Percentiles rank a stretch among this genome's conserved stretches.
Evolutionary conservation across 176 grass and related monocot species (phyloP).

Genomic region (Ampelocalamus luodianensis): DNA sequence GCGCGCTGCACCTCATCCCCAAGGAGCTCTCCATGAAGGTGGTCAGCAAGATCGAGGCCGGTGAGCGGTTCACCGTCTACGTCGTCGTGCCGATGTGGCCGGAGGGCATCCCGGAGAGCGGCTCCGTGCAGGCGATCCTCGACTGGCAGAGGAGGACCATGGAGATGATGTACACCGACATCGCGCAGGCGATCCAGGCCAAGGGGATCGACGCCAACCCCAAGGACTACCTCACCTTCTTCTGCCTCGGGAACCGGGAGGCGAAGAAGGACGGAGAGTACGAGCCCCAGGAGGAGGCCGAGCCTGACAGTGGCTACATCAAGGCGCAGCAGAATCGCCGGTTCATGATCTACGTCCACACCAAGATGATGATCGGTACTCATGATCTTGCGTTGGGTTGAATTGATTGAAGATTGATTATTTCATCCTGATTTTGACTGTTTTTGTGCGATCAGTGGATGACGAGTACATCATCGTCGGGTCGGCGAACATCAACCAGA

Average conservation of each 20-base stretch:
- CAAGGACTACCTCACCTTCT: constrained; percentile 91
- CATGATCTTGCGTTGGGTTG: neutral
- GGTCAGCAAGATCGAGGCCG: constrained; percentile 83
- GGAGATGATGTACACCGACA: constrained; percentile 96
- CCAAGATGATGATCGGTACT: constrained; percentile 96
- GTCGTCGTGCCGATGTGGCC: constrained; percentile 98
- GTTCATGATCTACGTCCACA: constrained; percentile 99
- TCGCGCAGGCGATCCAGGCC: constrained; percentile 63
- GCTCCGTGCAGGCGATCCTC: constrained; percentile 89
- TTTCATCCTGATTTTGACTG: neutral
- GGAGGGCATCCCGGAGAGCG: constrained; percentile 84
- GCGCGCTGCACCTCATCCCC: constrained; percentile 82
- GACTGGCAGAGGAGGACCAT: constrained; percentile 90
- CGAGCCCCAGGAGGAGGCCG: constrained; percentile 56
- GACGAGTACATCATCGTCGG: constrained; percentile 95
- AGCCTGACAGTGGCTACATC: constrained; percentile 68
- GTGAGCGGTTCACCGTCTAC: constrained; percentile 73
- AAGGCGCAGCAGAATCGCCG: constrained; percentile 76
- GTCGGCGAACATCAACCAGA: constrained; percentile 91
- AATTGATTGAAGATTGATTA: neutral
- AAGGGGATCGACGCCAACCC: constrained; percentile 74
- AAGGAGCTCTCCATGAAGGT: constrained; percentile 92
- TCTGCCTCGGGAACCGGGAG: constrained; percentile 89
- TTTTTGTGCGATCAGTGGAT: constrained; percentile 55
- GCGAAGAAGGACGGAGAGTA: constrained; percentile 70